Percentiles rank a stretch among this genome's conserved stretches.
Evolutionary conservation across 1,284 basidiomycete species (phyloP).

Genomic region (Hymenochaete sp.): DNA sequence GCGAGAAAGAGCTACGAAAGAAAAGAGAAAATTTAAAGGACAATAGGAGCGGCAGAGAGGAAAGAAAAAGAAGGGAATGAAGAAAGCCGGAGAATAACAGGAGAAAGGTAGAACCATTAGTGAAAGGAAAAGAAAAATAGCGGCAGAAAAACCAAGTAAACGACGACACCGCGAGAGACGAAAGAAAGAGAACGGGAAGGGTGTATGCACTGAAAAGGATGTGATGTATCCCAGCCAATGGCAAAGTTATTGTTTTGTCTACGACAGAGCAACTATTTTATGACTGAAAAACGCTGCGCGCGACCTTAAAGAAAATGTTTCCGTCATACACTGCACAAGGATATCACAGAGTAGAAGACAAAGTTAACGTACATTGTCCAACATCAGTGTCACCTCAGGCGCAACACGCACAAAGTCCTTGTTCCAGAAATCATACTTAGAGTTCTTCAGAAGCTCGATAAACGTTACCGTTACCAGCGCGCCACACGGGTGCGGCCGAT

Average conservation of each 20-base stretch:
- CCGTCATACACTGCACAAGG: neutral
- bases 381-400: slow-evolving; percentile 72
- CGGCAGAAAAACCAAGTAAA: slow-evolving; percentile 35
- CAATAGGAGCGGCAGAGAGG: slow-evolving; percentile 26
- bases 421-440: slow-evolving; percentile 81
- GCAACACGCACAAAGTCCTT: slow-evolving; percentile 74
- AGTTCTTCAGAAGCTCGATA: slow-evolving; percentile 81
- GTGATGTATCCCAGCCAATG: slow-evolving; percentile 39
- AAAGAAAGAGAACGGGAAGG: too few relatives aligned
- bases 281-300: slow-evolving; percentile 59
- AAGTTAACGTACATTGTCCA: slow-evolving; percentile 61
- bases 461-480: slow-evolving; percentile 89
- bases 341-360: slow-evolving; percentile 7
- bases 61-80: slow-evolving; percentile 27
- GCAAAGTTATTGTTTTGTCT: slow-evolving; percentile 44
- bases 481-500: slow-evolving; percentile 97
- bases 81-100: slow-evolving; percentile 21
- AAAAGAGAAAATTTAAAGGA: too few relatives aligned
- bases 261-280: too few relatives aligned
- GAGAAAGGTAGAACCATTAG: slow-evolving; percentile 31
- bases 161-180: too few relatives aligned
- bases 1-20: slow-evolving; percentile 26
- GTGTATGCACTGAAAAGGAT: too few relatives aligned
- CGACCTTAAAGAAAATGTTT: slow-evolving; percentile 42
- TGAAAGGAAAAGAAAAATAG: slow-evolving; percentile 32